These are phyloP conservation scores for Sphagnum fallax DNA, from an alignment of 228 moss, liverwort and hornwort species.

Conservation along the genomic window DNA sequence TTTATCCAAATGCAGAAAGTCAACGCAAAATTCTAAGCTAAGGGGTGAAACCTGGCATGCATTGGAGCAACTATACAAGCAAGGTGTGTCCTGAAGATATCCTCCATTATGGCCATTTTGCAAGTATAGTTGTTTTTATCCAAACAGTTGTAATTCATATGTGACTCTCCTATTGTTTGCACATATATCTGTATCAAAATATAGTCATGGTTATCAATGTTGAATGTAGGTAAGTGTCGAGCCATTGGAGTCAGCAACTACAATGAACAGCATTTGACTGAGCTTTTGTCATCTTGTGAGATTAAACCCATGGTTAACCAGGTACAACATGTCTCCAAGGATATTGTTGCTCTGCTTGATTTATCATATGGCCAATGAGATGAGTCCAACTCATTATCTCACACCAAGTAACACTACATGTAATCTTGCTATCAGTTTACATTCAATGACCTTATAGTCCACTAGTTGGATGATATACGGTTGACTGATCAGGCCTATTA, in stretches of 20 bases:
- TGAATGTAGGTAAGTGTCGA: slow-evolving; percentile 45
- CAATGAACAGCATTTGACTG: slow-evolving; percentile 36
- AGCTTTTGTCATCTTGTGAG: slow-evolving; percentile 45
- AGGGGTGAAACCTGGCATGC: slow-evolving; percentile 75
- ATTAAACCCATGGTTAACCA: slow-evolving; percentile 68
- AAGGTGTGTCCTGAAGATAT: slow-evolving; percentile 18
- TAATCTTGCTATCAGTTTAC: too few species aligned
- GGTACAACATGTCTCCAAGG: slow-evolving; percentile 3
- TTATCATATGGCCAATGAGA: too few species aligned
- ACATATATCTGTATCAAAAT: too few species aligned
- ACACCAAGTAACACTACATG: too few species aligned
- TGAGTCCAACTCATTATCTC: too few species aligned
- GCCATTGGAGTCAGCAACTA: slow-evolving; percentile 72
- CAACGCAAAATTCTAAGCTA: slow-evolving; percentile 47
- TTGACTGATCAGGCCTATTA: background rate
- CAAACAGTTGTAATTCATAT: too few species aligned
- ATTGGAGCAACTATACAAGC: slow-evolving; percentile 63
- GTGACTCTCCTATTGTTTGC: too few species aligned
- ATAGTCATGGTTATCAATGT: background rate
- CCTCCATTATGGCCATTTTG: too few species aligned
- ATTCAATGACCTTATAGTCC: background rate
- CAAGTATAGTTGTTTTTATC: too few species aligned
- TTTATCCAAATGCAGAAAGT: slow-evolving; percentile 27
- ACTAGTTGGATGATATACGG: background rate
- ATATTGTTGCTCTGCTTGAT: background rate